phyloP scores from a whole-genome alignment of 208 protist genomes.

The Trypanosoma melophagium region DNA sequence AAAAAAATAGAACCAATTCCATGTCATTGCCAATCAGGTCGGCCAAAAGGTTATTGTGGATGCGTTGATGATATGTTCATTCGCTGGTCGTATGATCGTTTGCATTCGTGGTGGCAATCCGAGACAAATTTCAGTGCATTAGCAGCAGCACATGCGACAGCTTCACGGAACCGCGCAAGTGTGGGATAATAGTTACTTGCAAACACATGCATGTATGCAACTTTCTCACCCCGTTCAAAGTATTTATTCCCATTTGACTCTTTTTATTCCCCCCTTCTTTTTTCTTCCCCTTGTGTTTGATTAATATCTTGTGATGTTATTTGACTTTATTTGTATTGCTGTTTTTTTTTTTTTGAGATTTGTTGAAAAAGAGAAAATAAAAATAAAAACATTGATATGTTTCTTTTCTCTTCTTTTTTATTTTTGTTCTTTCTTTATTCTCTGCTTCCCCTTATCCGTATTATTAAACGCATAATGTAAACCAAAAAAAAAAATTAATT shows the following conservation, averaged over 20 bases:
- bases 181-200: not conserved
- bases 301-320: no score
- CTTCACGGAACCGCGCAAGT: not conserved
- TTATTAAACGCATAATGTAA: conserved; percentile 9
- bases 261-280: no score
- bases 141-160: conserved; percentile 32
- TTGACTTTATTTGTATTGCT: no score
- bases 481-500: not conserved
- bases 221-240: no score
- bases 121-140: conserved; percentile 59
- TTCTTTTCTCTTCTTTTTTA: conserved; percentile 31
- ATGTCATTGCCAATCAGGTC: conserved; percentile 73
- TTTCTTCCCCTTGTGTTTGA: no score
- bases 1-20: conserved; percentile 2
- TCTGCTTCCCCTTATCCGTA: not conserved
- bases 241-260: no score
- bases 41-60: conserved; percentile 66
- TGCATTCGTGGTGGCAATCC: conserved; percentile 59
- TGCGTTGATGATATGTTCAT: conserved; percentile 90
- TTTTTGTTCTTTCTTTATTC: conserved; percentile 11
- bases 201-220: not conserved
- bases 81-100: conserved; percentile 73
- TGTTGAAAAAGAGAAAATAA: not conserved
- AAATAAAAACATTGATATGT: conserved; percentile 17
- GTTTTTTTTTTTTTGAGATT: no score